Base-by-base conservation (phyloP, 176 grass and related monocot species). In the sorghum (Sorghum bicolor) region DNA sequence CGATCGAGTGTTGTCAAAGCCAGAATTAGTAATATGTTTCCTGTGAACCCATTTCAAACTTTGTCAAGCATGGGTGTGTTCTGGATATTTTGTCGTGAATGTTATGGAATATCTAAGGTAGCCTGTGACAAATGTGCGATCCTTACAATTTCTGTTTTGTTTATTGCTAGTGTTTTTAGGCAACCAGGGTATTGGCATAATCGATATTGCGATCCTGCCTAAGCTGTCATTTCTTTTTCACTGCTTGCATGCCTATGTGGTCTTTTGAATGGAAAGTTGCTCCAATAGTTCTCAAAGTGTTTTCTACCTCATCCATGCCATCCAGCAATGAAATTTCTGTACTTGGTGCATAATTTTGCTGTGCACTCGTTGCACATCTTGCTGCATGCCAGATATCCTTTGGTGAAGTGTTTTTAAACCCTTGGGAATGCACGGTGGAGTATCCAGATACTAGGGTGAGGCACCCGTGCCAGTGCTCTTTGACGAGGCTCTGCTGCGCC, bases 21-120 rank as follows among this genome's bases (percentile, higher is more conserved):
- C 79, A 78, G 43, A 66, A 74, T 78, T 86, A 86, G 58, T 74
- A 67, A 67, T 58, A 38, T 79, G 84, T 90, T 79, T 78, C 50
- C 2, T 45, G 74, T 80, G 28, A 82, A 86, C 74, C 37, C 33
- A 67, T 86, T 86, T 86, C 45, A 47, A 66, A 79, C 64, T 73
- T 86, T 24, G 68, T 81, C 38, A 57, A 81, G 48, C 57, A 37
- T 82, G 70, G 48, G 14, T 80, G 60, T 81, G 78, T 28, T 33
- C 11, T 67, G 32, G 60, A 75, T 62, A 82, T 75, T 79, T 86
- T 60, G 78, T 60, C 68, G 33, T 34, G 79, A 62, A 45, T 82
- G 64, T 5, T 61, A 22, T 82, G 80, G 26, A 82, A 78, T 77
- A 64, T 29, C 66, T 31, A 83, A 67, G 34, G 9, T 80, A 40